Evolutionary conservation across 1,139 yeast species (phyloP), one percentile per base, ranked within the genome.

Genomic region (Yamadazyma songkhlaensis): DNA sequence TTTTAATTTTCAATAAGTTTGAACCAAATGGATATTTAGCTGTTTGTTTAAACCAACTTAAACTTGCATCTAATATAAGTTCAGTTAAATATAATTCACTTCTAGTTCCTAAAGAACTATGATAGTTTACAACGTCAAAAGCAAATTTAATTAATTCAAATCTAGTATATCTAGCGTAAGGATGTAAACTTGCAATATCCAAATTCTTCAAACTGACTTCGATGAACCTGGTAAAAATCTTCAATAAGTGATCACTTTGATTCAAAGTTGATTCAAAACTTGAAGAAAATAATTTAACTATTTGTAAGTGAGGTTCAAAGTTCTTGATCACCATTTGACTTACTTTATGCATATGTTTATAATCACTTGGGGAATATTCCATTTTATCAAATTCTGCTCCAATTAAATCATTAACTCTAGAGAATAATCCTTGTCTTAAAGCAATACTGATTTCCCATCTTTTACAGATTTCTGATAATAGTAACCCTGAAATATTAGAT

Each of bases 281-380:
- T n/a, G 95, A 84, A 3, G 81, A 62, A 49, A 92, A 74, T 53
- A 89, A 75, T 38, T 79, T 67, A 38, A 87, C 78, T 21, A 92
- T 70, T 45, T 75, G 72, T 35, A 78, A 62, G 57, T 92, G 97
- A 0, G 95, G 87, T 40, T 81, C 83, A 49, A 88, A 70, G n/a
- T 70, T 60, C 37, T 71, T 64, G 13, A 38, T 31, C 13, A 42
- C 40, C 4, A 58, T 45, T 4, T 61, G 59, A 1, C 88, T 79
- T 25, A 68, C 60, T 45, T 74, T 74, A 42, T 78, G 74, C n/a
- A 82, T 71, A 8, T 66, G 72, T 31, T 69, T 70, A 48, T 79
- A 81, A 60, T 85, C 83, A 36, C 95, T 81, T 11, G 98, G 97
- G 1, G 89, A 69, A 54, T 94, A 94, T 49, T 87, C 95, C 98